phyloP scores from a whole-genome alignment of 495 filamentous ascomycete species.

The Massariosphaeria phaeospora region DNA sequence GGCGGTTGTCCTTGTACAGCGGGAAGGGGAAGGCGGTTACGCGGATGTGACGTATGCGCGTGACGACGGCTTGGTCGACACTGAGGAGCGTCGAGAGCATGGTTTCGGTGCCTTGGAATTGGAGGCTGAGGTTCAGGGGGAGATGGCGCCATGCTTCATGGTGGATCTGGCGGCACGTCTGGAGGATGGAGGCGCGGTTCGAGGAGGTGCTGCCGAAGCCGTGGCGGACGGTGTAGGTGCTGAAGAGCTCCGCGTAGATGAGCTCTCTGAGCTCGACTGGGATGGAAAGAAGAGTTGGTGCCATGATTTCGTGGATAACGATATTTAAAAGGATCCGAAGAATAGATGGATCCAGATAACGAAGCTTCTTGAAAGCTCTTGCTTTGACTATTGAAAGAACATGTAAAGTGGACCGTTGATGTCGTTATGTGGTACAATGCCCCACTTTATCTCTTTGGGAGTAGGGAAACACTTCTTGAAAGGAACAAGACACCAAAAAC shows the following conservation, averaged over 20 bases:
- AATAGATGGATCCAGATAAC: too few species aligned
- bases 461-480: too few species aligned
- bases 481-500: too few species aligned
- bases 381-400: too few species aligned
- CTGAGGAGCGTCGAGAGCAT: conserved; percentile 23
- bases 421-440: too few species aligned
- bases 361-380: too few species aligned
- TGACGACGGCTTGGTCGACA: conserved; percentile 20
- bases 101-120: conserved; percentile 24
- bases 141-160: conserved; percentile 22
- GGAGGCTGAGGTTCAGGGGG: conserved; percentile 9
- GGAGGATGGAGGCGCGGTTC: conserved; percentile 22
- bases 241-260: conserved; percentile 26
- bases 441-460: too few species aligned
- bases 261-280: conserved; percentile 25
- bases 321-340: too few species aligned
- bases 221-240: conserved; percentile 10
- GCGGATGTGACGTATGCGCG: conserved; percentile 17
- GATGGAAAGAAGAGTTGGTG: conserved; percentile 17
- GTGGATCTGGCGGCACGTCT: conserved; percentile 16
- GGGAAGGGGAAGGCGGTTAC: conserved; percentile 28
- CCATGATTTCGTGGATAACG: too few species aligned
- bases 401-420: too few species aligned
- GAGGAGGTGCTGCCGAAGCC: neutral
- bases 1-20: conserved; percentile 6